Evolutionary conservation across 768 basidiomycete genomes (phyloP).

Genomic region (Russula brevipes): DNA sequence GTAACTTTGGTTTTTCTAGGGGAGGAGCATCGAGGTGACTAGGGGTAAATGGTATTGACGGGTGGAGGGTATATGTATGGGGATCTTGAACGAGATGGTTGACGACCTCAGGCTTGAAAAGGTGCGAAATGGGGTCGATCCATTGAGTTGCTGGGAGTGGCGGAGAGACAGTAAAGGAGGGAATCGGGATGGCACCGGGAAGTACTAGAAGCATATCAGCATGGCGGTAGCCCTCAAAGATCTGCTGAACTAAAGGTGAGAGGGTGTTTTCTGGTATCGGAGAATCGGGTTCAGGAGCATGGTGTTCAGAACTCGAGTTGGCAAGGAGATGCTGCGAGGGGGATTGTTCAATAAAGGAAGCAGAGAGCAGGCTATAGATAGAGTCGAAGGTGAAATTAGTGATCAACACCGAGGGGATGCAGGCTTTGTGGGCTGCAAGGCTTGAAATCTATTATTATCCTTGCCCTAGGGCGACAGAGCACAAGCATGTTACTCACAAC

Average conservation of each 20-base stretch:
- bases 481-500: conserved; percentile 45
- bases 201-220: conserved; percentile 66
- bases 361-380: conserved; percentile 71
- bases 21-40: not conserved
- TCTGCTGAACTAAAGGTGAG: conserved; percentile 57
- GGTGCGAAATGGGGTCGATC: conserved; percentile 47
- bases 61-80: conserved; percentile 35
- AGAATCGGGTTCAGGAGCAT: conserved; percentile 35
- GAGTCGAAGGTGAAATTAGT: conserved; percentile 86
- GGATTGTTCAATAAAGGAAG: conserved; percentile 38
- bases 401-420: conserved; percentile 65
- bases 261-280: conserved; percentile 49
- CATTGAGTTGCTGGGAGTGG: conserved; percentile 57
- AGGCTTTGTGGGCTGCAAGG: conserved; percentile 57
- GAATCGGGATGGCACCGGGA: conserved; percentile 72
- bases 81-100: conserved; percentile 37
- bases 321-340: conserved; percentile 13
- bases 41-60: conserved; percentile 39
- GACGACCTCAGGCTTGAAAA: conserved; percentile 45
- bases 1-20: conserved; percentile 30
- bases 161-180: conserved; percentile 54
- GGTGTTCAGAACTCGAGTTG: not conserved
- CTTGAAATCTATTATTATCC: conserved; percentile 33
- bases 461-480: not conserved
- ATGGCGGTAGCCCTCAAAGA: conserved; percentile 59